phyloP scores from a whole-genome alignment of 1,139 yeast species.

The Diutina scorzettiae region DNA sequence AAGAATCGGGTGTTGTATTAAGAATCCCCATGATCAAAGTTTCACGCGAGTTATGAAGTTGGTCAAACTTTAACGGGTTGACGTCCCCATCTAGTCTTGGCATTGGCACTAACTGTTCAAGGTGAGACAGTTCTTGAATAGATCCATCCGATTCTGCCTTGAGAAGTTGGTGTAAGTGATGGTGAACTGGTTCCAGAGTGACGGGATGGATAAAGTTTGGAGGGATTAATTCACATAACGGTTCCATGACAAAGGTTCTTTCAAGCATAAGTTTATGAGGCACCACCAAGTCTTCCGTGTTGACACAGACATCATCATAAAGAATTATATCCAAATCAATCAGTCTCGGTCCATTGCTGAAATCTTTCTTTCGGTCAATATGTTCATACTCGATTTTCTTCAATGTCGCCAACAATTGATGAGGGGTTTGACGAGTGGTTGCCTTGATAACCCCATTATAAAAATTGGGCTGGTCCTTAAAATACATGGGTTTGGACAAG shows the following conservation, averaged over 20 bases:
- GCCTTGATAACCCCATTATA: slow-evolving; percentile 66
- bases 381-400: slow-evolving; percentile 70
- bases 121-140: slow-evolving; percentile 35
- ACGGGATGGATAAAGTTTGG: slow-evolving; percentile 65
- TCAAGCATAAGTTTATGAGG: slow-evolving; percentile 89
- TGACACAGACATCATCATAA: slow-evolving; percentile 47
- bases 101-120: slow-evolving; percentile 33
- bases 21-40: slow-evolving; percentile 66
- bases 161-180: slow-evolving; percentile 52
- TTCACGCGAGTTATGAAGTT: slow-evolving; percentile 20
- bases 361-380: slow-evolving; percentile 58
- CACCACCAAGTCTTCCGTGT: slow-evolving; percentile 47
- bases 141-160: slow-evolving; percentile 19
- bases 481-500: slow-evolving; percentile 89
- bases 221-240: slow-evolving; percentile 67
- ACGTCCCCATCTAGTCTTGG: slow-evolving; percentile 8
- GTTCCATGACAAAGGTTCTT: slow-evolving; percentile 81
- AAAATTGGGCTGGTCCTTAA: slow-evolving; percentile 67
- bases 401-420: slow-evolving; percentile 43
- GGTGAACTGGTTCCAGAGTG: slow-evolving; percentile 66
- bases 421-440: slow-evolving; percentile 44
- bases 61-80: slow-evolving; percentile 26
- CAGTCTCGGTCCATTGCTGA: slow-evolving; percentile 85
- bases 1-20: slow-evolving; percentile 89
- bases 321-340: slow-evolving; percentile 82